phyloP scores from a whole-genome alignment of 805 yeast genomes.

The Brettanomyces anomalus region DNA sequence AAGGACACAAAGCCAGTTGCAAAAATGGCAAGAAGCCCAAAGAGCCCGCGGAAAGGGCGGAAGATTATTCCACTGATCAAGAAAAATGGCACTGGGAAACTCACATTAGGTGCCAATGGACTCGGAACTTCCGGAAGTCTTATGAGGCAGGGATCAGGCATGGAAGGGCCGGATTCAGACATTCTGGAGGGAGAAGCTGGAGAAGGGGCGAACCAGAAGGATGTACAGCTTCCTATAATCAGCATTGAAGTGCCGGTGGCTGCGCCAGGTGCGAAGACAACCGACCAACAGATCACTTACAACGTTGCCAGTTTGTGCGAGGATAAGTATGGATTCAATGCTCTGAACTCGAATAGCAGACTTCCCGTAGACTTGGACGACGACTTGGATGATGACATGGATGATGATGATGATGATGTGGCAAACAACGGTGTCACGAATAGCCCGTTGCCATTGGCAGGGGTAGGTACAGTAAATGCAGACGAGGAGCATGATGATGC shows the following conservation, averaged over 20 bases:
- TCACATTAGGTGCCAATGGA: no score
- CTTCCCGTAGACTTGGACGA: constrained; percentile 47
- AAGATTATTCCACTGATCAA: no score
- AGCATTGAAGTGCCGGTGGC: constrained; percentile 25
- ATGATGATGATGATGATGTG: constrained; percentile 20
- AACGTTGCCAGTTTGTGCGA: constrained; percentile 71
- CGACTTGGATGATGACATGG: constrained; percentile 40
- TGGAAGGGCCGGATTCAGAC: background rate
- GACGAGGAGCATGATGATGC: constrained; percentile 24
- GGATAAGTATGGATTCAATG: constrained; percentile 75
- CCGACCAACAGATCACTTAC: constrained; percentile 55
- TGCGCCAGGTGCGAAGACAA: constrained; percentile 19
- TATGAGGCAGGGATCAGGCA: background rate
- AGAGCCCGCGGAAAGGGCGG: background rate
- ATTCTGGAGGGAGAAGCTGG: background rate
- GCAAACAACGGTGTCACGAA: background rate
- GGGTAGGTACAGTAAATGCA: constrained; percentile 3
- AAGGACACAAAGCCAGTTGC: no score
- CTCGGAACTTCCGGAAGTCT: background rate
- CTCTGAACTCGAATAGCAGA: constrained; percentile 57
- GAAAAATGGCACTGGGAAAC: no score
- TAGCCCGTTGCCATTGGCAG: background rate
- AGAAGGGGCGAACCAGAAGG: background rate
- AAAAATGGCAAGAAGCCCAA: background rate
- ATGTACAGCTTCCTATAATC: constrained; percentile 9